Base-by-base conservation (phyloP, 208 protist species). In the Acanthamoeba royreba region DNA sequence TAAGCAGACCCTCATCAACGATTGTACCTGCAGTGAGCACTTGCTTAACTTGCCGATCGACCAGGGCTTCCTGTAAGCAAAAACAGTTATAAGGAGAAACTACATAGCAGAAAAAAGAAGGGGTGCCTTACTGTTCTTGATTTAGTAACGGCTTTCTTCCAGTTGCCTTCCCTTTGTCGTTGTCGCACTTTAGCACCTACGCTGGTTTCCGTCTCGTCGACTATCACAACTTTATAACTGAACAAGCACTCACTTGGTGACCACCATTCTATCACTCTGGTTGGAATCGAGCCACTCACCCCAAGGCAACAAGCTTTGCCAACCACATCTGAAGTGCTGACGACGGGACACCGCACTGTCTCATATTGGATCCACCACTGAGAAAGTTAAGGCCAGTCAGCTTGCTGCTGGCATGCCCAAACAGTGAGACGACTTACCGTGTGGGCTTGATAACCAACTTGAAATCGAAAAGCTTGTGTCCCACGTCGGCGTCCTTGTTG, bases 401-500 rank as follows among this genome's bases (percentile, higher is more conserved):
- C n/a, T n/a, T n/a, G n/a, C n/a, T n/a, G n/a, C n/a, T n/a, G n/a
- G n/a, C n/a, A n/a, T n/a, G n/a, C n/a, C n/a, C n/a, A n/a, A n/a
- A n/a, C n/a, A n/a, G n/a, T n/a, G n/a, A n/a, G n/a, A n/a, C n/a
- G n/a, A n/a, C n/a, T 9, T 58, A 58, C 45, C 45, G 49, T 9
- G 79, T 88, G 43, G 38, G 79, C 87, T 92, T 92, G n/a, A 77
- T 77, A 22, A 77, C 61, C 42, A 97, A 58, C 69, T 96, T 96
- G 13, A 97, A 52, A 66, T 94, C 94, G 19, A 97, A 53, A 15
- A 61, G 22, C 69, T 94, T n/a, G 43, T 95, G 63, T 11, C 89
- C 92, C 33, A 96, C 66, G 47, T 97, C 96, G 7, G 96, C 96
- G 53, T 97, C 96, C 47, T 88, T 92, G 47, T 97, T 96, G 49